Conservation (phyloP, 208 protist species). For the Tritrichomonas foetus region DNA sequence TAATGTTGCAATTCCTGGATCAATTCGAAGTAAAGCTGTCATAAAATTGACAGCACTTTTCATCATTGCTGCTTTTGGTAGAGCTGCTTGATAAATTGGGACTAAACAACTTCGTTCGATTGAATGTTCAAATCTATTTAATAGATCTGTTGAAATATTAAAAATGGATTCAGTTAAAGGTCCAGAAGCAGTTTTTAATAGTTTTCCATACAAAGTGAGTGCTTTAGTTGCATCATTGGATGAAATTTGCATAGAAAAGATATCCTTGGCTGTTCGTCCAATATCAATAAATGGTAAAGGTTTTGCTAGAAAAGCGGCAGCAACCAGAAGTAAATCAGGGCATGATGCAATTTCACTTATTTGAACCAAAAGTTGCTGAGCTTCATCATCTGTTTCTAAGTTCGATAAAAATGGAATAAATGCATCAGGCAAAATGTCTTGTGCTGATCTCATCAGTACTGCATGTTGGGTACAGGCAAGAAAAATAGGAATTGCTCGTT, state of each 20-base stretch:
- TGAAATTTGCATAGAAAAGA: not conserved
- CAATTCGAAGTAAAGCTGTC: too few relatives aligned
- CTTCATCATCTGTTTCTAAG: not conserved
- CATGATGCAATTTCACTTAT: not conserved
- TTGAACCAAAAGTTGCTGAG: not conserved
- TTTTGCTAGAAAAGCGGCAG: not conserved
- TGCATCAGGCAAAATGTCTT: not conserved
- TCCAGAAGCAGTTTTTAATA: not conserved
- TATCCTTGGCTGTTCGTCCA: not conserved
- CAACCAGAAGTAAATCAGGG: not conserved
- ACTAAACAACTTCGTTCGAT: not conserved
- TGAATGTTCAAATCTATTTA: not conserved
- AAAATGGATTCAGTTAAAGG: not conserved
- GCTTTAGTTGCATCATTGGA: not conserved
- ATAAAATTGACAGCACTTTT: too few relatives aligned
- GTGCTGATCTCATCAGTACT: not conserved
- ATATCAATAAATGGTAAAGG: not conserved
- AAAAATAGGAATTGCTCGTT: conserved; percentile 2
- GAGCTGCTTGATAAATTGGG: too few relatives aligned
- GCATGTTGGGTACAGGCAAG: not conserved
- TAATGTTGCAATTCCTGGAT: too few relatives aligned
- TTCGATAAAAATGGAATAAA: not conserved
- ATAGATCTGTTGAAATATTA: not conserved
- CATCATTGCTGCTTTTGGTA: too few relatives aligned
- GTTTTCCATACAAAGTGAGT: not conserved